Percentiles rank a stretch among this genome's conserved stretches.
Evolutionary conservation across 331 rosid species (phyloP).

Genomic region (Cydonia oblonga): DNA sequence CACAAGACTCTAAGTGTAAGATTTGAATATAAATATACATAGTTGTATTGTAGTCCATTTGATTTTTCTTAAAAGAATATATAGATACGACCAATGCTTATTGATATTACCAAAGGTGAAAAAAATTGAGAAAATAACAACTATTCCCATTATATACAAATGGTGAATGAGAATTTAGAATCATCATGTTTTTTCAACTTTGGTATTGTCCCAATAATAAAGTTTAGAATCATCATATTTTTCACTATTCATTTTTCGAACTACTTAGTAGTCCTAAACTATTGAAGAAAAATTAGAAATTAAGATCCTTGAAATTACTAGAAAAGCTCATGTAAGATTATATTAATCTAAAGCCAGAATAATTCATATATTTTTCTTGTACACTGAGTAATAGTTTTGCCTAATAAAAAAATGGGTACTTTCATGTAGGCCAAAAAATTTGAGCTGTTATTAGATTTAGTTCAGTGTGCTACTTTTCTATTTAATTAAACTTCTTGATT

Average conservation of each 20-base stretch:
- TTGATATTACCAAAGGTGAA: conserved; percentile 38
- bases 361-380: no score
- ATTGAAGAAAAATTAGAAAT: no score
- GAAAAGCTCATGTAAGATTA: neutral
- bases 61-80: conserved; percentile 8
- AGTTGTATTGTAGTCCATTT: conserved; percentile 12
- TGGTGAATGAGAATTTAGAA: conserved; percentile 2
- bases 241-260: no score
- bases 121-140: conserved; percentile 20
- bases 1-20: conserved; percentile 27
- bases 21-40: conserved; percentile 32
- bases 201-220: neutral
- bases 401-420: no score
- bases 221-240: neutral
- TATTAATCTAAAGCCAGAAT: no score
- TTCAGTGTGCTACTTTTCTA: no score
- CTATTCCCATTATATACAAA: neutral
- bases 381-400: no score
- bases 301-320: neutral
- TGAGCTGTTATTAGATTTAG: no score
- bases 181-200: neutral
- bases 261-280: no score
- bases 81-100: conserved; percentile 24
- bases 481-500: no score
- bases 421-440: no score